Evolutionary conservation across 768 basidiomycete genomes (phyloP), one percentile per base, ranked within the genome.

Genomic region (Wakefieldia striispora): DNA sequence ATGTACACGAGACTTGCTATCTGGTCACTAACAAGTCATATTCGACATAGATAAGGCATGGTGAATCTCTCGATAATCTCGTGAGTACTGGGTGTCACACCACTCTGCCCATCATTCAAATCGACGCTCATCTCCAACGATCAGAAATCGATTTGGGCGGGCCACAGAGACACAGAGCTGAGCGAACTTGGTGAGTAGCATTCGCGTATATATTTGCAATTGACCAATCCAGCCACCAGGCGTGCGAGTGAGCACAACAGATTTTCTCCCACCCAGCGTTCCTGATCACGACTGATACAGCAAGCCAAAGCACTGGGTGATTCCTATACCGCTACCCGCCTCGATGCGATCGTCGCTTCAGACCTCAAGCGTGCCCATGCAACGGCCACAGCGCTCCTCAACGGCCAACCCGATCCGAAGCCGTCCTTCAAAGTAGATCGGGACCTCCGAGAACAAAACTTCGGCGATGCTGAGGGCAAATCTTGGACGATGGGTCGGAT

Each of bases 41-140:
- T 23, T 14, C 20, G 40, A 2, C 26, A 17, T 19, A 90, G 86
- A 74, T 89, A 55, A 74, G 88, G 45, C 88, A 91, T 62, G 88
- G 82, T 27, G 86, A 91, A 59, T 88, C 88, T 7, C 80, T 77
- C 29, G 88, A 91, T 56, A 91, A 91, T 57, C 54, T 84, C 60
- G 88, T 86, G 41, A 40, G 80, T 60, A 16, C n/a, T n/a, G n/a
- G n/a, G n/a, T n/a, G n/a, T 24, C 24, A 24, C 24, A 24, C 24
- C 7, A 3, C 7, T 4, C 24, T 24, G 24, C 24, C 4, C 54
- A n/a, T n/a, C n/a, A n/a, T n/a, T n/a, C n/a, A n/a, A n/a, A n/a
- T n/a, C n/a, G n/a, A n/a, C n/a, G n/a, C n/a, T n/a, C 6, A 54
- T 33, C 29, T 7, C 19, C 14, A n/a, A 4, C 19, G 27, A 8